Percentiles rank a stretch among this genome's conserved stretches.
Conservation (phyloP, 768 basidiomycete species). For the Phaeolepiota aurea region DNA sequence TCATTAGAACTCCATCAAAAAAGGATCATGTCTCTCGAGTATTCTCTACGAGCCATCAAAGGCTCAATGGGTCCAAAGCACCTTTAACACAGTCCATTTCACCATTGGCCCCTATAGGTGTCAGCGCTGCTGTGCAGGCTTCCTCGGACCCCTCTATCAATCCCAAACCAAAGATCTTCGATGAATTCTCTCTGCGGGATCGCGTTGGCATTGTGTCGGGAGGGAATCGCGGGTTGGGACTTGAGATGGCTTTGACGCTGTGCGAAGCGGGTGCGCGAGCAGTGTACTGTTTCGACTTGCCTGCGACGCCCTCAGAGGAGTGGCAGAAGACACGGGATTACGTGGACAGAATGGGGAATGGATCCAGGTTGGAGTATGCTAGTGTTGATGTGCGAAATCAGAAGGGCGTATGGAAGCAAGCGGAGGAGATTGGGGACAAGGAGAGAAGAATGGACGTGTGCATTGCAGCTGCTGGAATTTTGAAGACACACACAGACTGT, state of each 20-base stretch:
- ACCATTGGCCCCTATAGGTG: slow-evolving; percentile 53
- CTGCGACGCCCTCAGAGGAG: slow-evolving; percentile 44
- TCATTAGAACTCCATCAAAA: too few species aligned
- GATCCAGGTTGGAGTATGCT: slow-evolving; percentile 48
- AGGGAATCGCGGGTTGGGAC: slow-evolving; percentile 62
- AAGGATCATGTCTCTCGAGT: too few species aligned
- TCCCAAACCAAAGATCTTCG: slow-evolving; percentile 44
- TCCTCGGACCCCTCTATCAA: slow-evolving; percentile 22
- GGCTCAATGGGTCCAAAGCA: slow-evolving; percentile 7
- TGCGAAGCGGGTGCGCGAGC: slow-evolving; percentile 65
- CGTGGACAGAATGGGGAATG: slow-evolving; percentile 34
- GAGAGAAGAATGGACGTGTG: slow-evolving; percentile 72
- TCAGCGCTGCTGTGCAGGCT: slow-evolving; percentile 45
- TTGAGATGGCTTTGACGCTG: slow-evolving; percentile 76
- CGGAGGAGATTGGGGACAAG: slow-evolving; percentile 49
- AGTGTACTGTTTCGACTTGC: slow-evolving; percentile 64
- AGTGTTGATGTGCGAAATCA: slow-evolving; percentile 61
- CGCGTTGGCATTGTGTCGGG: slow-evolving; percentile 59
- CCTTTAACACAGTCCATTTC: slow-evolving; percentile 34
- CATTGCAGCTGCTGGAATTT: slow-evolving; percentile 70
- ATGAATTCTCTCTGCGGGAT: slow-evolving; percentile 48
- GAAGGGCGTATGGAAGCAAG: slow-evolving; percentile 44
- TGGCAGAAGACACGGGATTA: slow-evolving; percentile 48
- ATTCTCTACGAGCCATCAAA: neutral
- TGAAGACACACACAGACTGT: slow-evolving; percentile 52